Percentiles rank a stretch among this genome's conserved stretches.
Conservation (phyloP, 78 protist species). For the Dictyostelium capitatum region DNA sequence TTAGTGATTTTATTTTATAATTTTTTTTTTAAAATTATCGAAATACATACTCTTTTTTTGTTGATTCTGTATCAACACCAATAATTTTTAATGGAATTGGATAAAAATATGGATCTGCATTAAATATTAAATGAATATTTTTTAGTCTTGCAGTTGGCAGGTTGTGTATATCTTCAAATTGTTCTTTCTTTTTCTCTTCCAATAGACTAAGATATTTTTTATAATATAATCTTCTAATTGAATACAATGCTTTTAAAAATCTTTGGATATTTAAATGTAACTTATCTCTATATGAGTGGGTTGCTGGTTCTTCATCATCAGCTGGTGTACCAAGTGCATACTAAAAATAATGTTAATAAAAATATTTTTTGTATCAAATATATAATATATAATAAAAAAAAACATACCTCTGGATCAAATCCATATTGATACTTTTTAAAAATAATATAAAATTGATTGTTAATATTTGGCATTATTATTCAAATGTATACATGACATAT, state of each 20-base stretch:
- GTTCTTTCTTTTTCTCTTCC: neutral
- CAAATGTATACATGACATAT: neutral
- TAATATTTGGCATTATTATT: neutral
- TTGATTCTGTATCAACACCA: neutral
- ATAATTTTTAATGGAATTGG: neutral
- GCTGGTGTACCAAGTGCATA: neutral
- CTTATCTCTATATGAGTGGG: no score
- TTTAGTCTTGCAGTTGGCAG: neutral
- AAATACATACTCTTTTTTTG: neutral
- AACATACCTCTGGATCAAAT: neutral
- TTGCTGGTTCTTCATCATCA: neutral
- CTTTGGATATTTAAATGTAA: neutral
- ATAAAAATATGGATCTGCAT: neutral
- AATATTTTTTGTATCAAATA: neutral
- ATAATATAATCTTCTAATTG: neutral
- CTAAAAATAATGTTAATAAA: neutral
- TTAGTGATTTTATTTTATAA: neutral
- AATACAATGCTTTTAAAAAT: neutral
- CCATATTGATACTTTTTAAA: neutral
- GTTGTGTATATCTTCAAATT: neutral
- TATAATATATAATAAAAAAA: neutral
- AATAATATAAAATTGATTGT: no score
- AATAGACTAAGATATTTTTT: no score
- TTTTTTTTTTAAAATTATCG: neutral
- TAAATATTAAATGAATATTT: neutral